Conservation (phyloP, 805 yeast genomes). For the Kazachstania africana region DNA sequence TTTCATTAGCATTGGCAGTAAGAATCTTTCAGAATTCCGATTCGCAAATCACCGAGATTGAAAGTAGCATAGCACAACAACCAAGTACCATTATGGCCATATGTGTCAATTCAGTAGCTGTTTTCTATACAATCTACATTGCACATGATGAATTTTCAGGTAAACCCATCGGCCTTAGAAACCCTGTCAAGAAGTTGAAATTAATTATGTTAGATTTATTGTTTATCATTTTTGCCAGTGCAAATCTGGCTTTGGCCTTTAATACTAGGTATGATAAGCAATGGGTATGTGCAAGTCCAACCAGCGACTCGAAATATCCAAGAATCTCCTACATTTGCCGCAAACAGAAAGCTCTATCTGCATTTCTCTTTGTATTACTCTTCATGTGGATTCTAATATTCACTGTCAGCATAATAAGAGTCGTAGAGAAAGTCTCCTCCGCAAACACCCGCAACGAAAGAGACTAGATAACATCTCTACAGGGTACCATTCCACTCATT, state of each 20-base stretch:
- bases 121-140: constrained; percentile 67
- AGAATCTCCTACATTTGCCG: constrained; percentile 49
- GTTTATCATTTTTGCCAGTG: constrained; percentile 80
- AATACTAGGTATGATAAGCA: constrained; percentile 66
- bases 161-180: constrained; percentile 80
- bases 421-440: constrained; percentile 51
- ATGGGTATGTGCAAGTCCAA: constrained; percentile 56
- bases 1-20: constrained; percentile 64
- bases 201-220: constrained; percentile 72
- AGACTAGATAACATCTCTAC: too few relatives aligned
- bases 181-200: constrained; percentile 73
- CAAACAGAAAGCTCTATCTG: constrained; percentile 65
- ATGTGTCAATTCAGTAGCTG: constrained; percentile 67
- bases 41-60: constrained; percentile 4
- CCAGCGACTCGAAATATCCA: constrained; percentile 11
- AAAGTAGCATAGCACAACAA: constrained; percentile 44
- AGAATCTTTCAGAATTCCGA: constrained; percentile 37
- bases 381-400: constrained; percentile 80
- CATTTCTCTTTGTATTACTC: constrained; percentile 66
- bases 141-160: constrained; percentile 87
- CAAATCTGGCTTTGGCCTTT: constrained; percentile 77
- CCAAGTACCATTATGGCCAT: constrained; percentile 92
- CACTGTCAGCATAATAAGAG: constrained; percentile 69
- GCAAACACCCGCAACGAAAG: constrained; percentile 2
- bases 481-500: too few relatives aligned